Evolutionary conservation across 2,329 filamentous ascomycete genomes (phyloP).

Genomic region (Magnaporthiopsis incrustans): DNA sequence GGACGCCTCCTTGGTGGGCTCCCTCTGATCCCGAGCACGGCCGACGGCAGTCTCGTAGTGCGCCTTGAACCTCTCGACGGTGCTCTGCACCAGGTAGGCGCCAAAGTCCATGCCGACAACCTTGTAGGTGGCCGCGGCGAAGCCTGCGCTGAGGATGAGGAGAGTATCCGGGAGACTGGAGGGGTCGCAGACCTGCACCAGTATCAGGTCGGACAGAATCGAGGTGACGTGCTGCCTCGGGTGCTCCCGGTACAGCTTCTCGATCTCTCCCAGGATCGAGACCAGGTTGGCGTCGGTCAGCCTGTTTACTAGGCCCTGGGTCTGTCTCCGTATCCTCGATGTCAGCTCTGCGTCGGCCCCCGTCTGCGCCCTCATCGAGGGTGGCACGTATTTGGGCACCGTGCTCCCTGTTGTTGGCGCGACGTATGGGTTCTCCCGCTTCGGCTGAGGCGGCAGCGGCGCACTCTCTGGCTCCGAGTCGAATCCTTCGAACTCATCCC

Average conservation of each 20-base stretch:
- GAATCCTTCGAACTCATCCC: conserved; percentile 32
- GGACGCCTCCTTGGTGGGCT: conserved; percentile 49
- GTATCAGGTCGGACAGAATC: conserved; percentile 66
- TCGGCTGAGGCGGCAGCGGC: conserved; percentile 12
- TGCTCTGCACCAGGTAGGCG: conserved; percentile 71
- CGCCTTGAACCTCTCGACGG: conserved; percentile 67
- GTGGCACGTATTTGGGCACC: conserved; percentile 76
- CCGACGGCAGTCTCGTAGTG: conserved; percentile 45
- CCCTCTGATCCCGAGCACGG: conserved; percentile 21
- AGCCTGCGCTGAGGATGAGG: conserved; percentile 82
- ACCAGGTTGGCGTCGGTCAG: conserved; percentile 86
- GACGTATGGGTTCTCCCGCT: conserved; percentile 76
- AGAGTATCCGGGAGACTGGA: conserved; percentile 80
- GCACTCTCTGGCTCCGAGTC: conserved; percentile 22
- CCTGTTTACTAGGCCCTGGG: conserved; percentile 85
- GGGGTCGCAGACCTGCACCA: conserved; percentile 72
- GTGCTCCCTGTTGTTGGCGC: conserved; percentile 50
- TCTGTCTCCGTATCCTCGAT: conserved; percentile 64
- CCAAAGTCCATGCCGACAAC: conserved; percentile 83
- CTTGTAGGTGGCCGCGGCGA: conserved; percentile 81
- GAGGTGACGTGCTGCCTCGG: conserved; percentile 85
- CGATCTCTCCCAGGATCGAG: conserved; percentile 73
- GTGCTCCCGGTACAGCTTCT: conserved; percentile 74
- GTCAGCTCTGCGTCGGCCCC: conserved; percentile 59
- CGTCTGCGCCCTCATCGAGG: conserved; percentile 62